These are phyloP conservation scores for Oropetium thomaeum DNA, from an alignment of 176 grass and related monocot species.

Conservation along the genomic window DNA sequence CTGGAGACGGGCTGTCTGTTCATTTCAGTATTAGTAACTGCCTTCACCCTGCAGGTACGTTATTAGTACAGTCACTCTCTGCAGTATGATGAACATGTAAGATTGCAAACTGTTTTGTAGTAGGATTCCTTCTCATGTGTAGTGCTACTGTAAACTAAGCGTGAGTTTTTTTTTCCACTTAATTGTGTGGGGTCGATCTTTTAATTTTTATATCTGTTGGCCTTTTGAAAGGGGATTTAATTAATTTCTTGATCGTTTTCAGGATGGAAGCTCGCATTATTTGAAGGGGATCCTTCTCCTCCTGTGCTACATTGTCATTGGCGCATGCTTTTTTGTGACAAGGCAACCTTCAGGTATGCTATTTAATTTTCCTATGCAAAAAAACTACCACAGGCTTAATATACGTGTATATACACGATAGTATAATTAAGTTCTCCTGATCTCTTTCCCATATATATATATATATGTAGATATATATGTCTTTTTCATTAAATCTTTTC, in stretches of 20 bases:
- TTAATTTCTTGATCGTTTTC: background rate
- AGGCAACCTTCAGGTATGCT: slow-evolving; percentile 56
- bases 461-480: background rate
- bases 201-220: too few species aligned
- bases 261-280: slow-evolving; percentile 91
- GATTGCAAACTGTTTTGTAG: background rate
- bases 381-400: background rate
- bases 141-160: slow-evolving; percentile 2
- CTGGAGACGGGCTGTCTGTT: slow-evolving; percentile 71
- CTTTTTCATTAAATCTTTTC: background rate
- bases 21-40: slow-evolving; percentile 66
- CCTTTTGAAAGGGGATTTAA: background rate
- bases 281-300: slow-evolving; percentile 80
- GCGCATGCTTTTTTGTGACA: slow-evolving; percentile 75
- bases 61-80: background rate
- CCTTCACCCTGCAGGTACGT: slow-evolving; percentile 88
- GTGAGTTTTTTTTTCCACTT: background rate
- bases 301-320: slow-evolving; percentile 77
- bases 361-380: background rate
- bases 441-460: background rate
- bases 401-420: background rate
- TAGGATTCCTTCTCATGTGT: background rate
- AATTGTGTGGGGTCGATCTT: background rate
- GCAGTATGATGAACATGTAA: too few species aligned
- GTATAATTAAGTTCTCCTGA: slow-evolving; percentile 1